Conservation (phyloP, 2,329 filamentous ascomycete species). For the Samsoniella hepiali region DNA sequence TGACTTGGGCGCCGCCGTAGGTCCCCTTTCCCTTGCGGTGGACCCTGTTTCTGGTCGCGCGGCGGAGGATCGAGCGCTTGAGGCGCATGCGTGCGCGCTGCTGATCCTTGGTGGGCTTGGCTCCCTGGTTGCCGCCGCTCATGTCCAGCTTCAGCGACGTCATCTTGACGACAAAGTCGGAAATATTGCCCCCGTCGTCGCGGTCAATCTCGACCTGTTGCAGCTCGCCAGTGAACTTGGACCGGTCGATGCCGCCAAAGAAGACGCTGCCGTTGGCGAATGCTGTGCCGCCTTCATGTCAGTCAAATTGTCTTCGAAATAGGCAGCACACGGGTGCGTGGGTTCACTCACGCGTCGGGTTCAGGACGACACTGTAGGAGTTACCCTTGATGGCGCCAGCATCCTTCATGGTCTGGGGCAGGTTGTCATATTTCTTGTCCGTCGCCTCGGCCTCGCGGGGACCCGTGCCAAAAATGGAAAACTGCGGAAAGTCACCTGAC, state of each 20-base stretch:
- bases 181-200: not conserved
- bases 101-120: not conserved
- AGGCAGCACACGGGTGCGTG: not conserved
- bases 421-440: not conserved
- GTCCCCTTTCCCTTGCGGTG: not conserved
- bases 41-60: not conserved
- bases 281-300: not conserved
- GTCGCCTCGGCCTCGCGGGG: not conserved
- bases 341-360: conserved; percentile 1
- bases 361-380: conserved; percentile 4
- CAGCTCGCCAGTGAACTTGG: conserved; percentile 9
- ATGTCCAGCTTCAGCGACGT: conserved; percentile 6
- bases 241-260: conserved; percentile 12
- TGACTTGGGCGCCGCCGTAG: not conserved
- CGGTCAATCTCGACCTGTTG: not conserved
- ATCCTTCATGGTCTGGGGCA: not conserved
- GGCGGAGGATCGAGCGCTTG: not conserved
- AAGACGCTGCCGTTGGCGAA: conserved; percentile 11
- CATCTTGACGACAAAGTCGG: conserved; percentile 9
- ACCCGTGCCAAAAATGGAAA: not conserved
- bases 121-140: not conserved
- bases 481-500: conserved; percentile 2
- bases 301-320: not conserved
- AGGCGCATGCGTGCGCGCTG: not conserved
- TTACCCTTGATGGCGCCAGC: conserved; percentile 2